Percentiles rank a stretch among this genome's conserved stretches.
These are phyloP conservation scores for Cubamyces lactineus DNA, from an alignment of 768 basidiomycete species.

Conservation along the genomic window DNA sequence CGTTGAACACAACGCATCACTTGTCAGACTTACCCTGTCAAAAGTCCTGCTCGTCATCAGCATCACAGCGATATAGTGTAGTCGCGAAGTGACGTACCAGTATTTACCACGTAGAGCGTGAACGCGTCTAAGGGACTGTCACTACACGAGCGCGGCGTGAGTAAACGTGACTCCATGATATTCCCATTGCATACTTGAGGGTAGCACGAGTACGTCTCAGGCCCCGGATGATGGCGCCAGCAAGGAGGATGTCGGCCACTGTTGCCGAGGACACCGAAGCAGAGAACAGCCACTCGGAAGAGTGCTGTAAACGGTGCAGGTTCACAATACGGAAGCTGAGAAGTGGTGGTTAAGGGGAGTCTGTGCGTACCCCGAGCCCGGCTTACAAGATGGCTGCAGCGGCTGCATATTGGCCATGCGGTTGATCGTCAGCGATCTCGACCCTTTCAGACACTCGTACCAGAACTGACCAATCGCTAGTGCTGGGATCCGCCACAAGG, in stretches of 20 bases:
- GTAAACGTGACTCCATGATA: not conserved
- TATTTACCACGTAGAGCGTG: constrained; percentile 1
- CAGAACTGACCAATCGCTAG: too few species aligned
- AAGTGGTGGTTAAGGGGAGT: not conserved
- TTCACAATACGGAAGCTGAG: not conserved
- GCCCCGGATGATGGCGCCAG: not conserved
- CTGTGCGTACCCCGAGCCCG: not conserved
- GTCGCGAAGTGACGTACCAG: not conserved
- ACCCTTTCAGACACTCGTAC: too few species aligned
- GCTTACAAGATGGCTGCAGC: not conserved
- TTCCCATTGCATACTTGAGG: not conserved
- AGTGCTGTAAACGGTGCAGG: too few species aligned
- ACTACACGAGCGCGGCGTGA: not conserved
- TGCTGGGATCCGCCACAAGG: too few species aligned
- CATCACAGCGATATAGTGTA: not conserved
- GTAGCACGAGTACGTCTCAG: not conserved
- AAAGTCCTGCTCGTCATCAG: not conserved
- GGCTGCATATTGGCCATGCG: too few species aligned
- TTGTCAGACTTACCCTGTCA: not conserved
- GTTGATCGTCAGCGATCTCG: too few species aligned
- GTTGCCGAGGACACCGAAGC: not conserved
- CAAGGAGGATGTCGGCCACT: not conserved
- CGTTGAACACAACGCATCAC: not conserved
- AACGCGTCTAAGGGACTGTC: not conserved
- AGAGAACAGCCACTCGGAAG: not conserved